Percentiles rank a stretch among this genome's conserved stretches.
Evolutionary conservation across 495 filamentous ascomycete genomes (phyloP).

Genomic region (Cairneyella variabilis): DNA sequence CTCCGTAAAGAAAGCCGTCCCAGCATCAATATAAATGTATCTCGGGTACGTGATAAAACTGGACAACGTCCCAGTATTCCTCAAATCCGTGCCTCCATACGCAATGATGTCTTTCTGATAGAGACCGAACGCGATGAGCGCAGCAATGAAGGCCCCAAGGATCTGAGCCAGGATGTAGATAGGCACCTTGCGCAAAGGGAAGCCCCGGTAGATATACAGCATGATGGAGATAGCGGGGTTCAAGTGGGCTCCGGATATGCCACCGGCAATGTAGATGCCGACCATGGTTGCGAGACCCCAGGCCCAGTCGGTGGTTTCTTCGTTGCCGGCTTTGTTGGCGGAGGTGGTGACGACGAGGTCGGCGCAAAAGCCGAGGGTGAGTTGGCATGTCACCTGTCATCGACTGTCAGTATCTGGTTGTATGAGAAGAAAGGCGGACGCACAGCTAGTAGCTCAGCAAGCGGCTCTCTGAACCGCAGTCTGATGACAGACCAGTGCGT

Average conservation of each 20-base stretch:
- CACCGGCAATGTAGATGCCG: slow-evolving; percentile 53
- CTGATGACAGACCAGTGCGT: slow-evolving; percentile 52
- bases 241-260: slow-evolving; percentile 49
- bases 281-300: slow-evolving; percentile 58
- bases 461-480: slow-evolving; percentile 43
- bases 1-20: slow-evolving; percentile 49
- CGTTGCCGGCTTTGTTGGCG: slow-evolving; percentile 32
- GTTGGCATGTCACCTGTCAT: slow-evolving; percentile 29
- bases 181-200: slow-evolving; percentile 47
- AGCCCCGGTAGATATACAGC: slow-evolving; percentile 47
- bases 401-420: too few species aligned
- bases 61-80: slow-evolving; percentile 31
- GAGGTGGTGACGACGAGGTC: slow-evolving; percentile 42
- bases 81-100: slow-evolving; percentile 31
- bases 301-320: slow-evolving; percentile 34
- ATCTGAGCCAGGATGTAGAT: slow-evolving; percentile 48
- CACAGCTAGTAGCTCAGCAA: slow-evolving; percentile 49
- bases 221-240: slow-evolving; percentile 48
- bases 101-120: slow-evolving; percentile 42
- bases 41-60: slow-evolving; percentile 41
- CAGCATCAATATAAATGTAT: slow-evolving; percentile 40
- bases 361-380: slow-evolving; percentile 42
- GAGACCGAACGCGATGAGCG: slow-evolving; percentile 41
- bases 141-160: slow-evolving; percentile 48
- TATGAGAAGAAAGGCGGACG: slow-evolving; percentile 20